Conservation (phyloP, 202 grass and related monocot species). For the Eragrostis tef region DNA sequence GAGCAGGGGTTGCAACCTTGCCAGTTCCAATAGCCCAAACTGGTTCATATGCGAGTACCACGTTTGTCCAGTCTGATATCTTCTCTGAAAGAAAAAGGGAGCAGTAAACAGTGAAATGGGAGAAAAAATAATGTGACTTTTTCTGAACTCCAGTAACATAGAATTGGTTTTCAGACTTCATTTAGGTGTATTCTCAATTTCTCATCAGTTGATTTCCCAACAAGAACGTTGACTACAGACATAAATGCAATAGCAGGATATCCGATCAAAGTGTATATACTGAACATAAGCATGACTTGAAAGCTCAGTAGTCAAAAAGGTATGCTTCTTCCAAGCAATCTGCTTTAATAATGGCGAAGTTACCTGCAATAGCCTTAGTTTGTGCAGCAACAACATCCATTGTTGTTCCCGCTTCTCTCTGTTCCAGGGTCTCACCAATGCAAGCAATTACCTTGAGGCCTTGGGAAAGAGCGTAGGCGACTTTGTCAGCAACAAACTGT, state of each 20-base stretch:
- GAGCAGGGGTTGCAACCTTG: constrained; percentile 82
- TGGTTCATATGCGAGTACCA: constrained; percentile 84
- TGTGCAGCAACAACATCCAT: constrained; percentile 77
- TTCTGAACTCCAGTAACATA: neutral
- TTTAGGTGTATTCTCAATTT: neutral
- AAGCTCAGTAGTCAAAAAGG: neutral
- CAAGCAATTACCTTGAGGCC: constrained; percentile 87
- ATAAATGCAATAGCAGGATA: neutral
- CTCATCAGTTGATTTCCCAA: neutral
- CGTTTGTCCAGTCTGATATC: constrained; percentile 71
- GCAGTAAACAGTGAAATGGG: constrained; percentile 14
- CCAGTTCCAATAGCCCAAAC: constrained; percentile 94
- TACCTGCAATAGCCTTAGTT: constrained; percentile 81
- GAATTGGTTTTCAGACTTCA: constrained; percentile 15
- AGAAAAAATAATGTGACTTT: neutral
- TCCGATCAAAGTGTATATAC: neutral
- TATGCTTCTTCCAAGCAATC: neutral
- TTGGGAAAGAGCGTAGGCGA: constrained; percentile 78
- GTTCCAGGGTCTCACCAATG: constrained; percentile 85
- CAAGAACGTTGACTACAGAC: neutral
- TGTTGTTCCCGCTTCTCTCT: constrained; percentile 79
- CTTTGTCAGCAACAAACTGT: constrained; percentile 83
- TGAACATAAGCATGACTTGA: constrained; percentile 15
- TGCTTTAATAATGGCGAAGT: constrained; percentile 13
- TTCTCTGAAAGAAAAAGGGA: constrained; percentile 53